Percentiles rank a stretch among this genome's conserved stretches.
Evolutionary conservation across 1,284 basidiomycete species (phyloP).

Genomic region (Ganoderma lucidum): DNA sequence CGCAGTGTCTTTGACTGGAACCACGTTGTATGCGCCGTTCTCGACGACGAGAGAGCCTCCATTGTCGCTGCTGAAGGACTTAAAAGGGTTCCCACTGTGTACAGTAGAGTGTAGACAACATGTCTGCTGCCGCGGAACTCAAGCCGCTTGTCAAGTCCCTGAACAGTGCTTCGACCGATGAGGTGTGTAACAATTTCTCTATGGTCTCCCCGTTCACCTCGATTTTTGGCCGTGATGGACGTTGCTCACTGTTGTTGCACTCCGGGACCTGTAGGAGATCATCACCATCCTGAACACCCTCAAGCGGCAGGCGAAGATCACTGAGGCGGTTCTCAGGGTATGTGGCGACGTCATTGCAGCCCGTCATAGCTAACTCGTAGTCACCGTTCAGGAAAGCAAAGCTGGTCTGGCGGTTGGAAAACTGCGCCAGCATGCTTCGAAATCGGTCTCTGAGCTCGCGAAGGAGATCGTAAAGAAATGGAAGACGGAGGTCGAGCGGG

Average conservation of each 20-base stretch:
- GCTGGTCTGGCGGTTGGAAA: slow-evolving; percentile 94
- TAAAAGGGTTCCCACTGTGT: slow-evolving; percentile 11
- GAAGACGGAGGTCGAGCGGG: slow-evolving; percentile 87
- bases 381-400: slow-evolving; percentile 77
- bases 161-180: slow-evolving; percentile 63
- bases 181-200: slow-evolving; percentile 60
- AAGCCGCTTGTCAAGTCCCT: slow-evolving; percentile 84
- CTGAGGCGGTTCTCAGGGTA: slow-evolving; percentile 89
- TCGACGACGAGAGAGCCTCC: slow-evolving; percentile 16
- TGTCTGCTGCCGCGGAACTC: slow-evolving; percentile 61
- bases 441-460: slow-evolving; percentile 82
- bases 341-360: slow-evolving; percentile 11
- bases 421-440: slow-evolving; percentile 77
- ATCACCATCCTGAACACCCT: slow-evolving; percentile 74
- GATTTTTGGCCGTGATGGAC: slow-evolving; percentile 45
- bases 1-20: slow-evolving; percentile 17
- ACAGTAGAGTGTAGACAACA: slow-evolving; percentile 25
- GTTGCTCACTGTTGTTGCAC: slow-evolving; percentile 6
- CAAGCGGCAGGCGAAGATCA: slow-evolving; percentile 83
- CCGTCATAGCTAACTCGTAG: slow-evolving; percentile 3
- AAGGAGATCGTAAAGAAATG: slow-evolving; percentile 95
- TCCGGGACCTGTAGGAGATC: slow-evolving; percentile 68
- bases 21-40: slow-evolving; percentile 26
- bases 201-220: slow-evolving; percentile 49
- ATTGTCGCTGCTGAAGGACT: slow-evolving; percentile 12